Conservation (phyloP, 2,329 filamentous ascomycete genomes). For the Malbranchea zuffiana region DNA sequence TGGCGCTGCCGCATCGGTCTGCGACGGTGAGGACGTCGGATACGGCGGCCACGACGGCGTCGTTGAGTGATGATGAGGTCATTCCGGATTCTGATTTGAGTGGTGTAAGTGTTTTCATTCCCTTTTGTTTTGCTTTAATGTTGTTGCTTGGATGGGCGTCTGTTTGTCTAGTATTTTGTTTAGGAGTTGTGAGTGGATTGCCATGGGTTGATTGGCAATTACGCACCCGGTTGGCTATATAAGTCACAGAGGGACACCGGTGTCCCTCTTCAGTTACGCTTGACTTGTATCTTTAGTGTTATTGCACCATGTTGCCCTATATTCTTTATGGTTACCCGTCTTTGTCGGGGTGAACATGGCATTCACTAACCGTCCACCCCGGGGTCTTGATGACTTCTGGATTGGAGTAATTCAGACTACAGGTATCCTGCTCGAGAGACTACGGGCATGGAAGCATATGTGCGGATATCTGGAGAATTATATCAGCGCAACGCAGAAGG, state of each 20-base stretch:
- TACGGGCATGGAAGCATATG: conserved; percentile 94
- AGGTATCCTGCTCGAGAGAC: conserved; percentile 71
- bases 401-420: conserved; percentile 45
- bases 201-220: no score
- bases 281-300: neutral
- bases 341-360: no score
- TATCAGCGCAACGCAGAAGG: conserved; percentile 71
- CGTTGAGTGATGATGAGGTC: conserved; percentile 18
- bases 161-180: no score
- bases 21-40: conserved; percentile 16
- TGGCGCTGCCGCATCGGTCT: conserved; percentile 9
- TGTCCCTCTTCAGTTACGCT: no score
- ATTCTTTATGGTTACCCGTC: no score
- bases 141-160: no score
- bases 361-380: conserved; percentile 9
- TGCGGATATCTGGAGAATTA: conserved; percentile 88
- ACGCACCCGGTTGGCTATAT: no score
- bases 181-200: no score
- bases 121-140: neutral
- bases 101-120: conserved; percentile 24
- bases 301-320: no score
- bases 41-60: conserved; percentile 9
- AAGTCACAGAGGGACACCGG: no score
- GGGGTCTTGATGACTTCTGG: conserved; percentile 10
- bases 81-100: conserved; percentile 34